Conservation (phyloP, 345 rosid species). For the Lepidium aucheri region DNA sequence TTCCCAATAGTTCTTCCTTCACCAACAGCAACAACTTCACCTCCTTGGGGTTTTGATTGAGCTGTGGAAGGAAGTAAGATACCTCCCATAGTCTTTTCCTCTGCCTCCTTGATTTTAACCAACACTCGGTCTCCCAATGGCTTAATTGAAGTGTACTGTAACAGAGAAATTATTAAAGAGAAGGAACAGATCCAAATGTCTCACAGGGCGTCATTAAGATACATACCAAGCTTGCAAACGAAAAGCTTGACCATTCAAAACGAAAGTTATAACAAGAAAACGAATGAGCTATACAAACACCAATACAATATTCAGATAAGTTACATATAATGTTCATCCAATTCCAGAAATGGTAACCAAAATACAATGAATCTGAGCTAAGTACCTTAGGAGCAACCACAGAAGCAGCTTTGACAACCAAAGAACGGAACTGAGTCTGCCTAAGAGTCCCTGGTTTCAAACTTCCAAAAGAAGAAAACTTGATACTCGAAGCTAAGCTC, state of each 20-base stretch:
- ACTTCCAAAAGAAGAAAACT: conserved; percentile 41
- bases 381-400: conserved; percentile 90
- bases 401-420: conserved; percentile 78
- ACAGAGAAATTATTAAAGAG: background rate
- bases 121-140: conserved; percentile 89
- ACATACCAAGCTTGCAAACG: background rate
- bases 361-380: background rate
- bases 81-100: conserved; percentile 81
- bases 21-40: conserved; percentile 90
- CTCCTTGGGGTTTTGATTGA: conserved; percentile 81
- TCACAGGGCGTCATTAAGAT: background rate
- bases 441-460: conserved; percentile 28
- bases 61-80: conserved; percentile 78
- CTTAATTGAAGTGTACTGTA: conserved; percentile 69
- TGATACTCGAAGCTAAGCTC: conserved; percentile 42
- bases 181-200: background rate
- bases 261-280: background rate
- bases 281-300: background rate
- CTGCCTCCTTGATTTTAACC: conserved; percentile 72
- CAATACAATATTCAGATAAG: background rate
- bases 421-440: conserved; percentile 30
- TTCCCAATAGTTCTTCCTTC: conserved; percentile 75
- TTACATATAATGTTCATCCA: background rate
- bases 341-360: background rate
- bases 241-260: background rate